A percentile compares a stretch with the other conserved stretches of the same genome.
Conservation (phyloP, 1,284 basidiomycete species). For the Fomitopsis pinicola region DNA sequence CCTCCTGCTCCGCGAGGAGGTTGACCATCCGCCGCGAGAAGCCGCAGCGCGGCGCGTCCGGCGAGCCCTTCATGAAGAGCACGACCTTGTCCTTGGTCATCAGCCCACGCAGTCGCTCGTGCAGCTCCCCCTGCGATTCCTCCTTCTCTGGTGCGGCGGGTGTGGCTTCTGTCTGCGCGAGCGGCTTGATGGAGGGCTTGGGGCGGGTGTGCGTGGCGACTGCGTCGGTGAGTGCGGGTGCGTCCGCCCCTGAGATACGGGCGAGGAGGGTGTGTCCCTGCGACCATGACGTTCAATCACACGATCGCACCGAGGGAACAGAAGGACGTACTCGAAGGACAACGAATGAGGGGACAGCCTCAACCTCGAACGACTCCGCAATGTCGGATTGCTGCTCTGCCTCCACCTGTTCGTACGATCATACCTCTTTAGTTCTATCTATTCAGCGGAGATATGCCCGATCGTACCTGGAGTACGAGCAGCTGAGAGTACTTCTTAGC, state of each 20-base stretch:
- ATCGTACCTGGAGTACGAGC: constrained; percentile 68
- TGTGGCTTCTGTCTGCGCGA: constrained; percentile 32
- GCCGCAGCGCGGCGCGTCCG: constrained; percentile 83
- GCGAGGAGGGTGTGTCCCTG: constrained; percentile 89
- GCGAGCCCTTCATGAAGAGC: constrained; percentile 97
- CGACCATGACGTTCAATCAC: constrained; percentile 17
- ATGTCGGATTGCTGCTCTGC: constrained; percentile 89
- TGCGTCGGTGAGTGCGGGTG: constrained; percentile 59
- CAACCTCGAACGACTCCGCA: constrained; percentile 89
- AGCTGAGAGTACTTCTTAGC: constrained; percentile 67
- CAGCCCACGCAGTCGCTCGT: constrained; percentile 54
- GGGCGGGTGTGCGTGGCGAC: constrained; percentile 53
- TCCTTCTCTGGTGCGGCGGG: constrained; percentile 32
- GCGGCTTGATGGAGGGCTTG: constrained; percentile 36
- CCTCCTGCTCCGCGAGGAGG: constrained; percentile 54
- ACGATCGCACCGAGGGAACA: not conserved
- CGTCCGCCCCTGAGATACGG: constrained; percentile 83
- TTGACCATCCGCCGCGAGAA: constrained; percentile 72
- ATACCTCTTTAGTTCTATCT: not conserved
- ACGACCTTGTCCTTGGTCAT: constrained; percentile 78
- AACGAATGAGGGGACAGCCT: constrained; percentile 86
- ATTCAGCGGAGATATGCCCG: not conserved
- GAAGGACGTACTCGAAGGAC: constrained; percentile 62
- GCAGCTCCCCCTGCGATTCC: constrained; percentile 68
- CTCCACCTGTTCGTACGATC: constrained; percentile 62